Evolutionary conservation across 2,329 filamentous ascomycete species (phyloP), one percentile per base, ranked within the genome.

Genomic region (Coniochaeta sp.): DNA sequence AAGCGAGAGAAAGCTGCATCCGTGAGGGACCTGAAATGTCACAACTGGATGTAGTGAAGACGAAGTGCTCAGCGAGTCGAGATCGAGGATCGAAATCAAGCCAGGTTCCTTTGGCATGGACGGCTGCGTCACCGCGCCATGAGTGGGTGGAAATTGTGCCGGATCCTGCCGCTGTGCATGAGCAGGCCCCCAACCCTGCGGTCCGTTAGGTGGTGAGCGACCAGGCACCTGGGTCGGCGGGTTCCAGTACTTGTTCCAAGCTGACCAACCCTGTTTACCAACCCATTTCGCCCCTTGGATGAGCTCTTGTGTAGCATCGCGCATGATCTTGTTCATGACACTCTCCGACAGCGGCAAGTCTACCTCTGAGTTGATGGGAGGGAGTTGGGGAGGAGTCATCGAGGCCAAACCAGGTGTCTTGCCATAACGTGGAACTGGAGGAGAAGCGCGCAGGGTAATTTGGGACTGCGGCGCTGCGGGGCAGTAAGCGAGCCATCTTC

Each of bases 211-310:
- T 33, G 77, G 70, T 57, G 82, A 80, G 63, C 79, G 74, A 24
- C 74, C 69, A 64, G 77, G 75, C 64, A 79, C 79, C 50, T 74
- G 72, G 28, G 77, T 69, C 60, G 67, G 77, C 65, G 61, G 78
- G 71, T 89, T 91, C 84, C 89, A 92, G 74, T 95, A 93, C 67
- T 82, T 88, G 68, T 91, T 91, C 83, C 89, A 91, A 11, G 88
- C 87, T 69, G 91, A 87, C 68, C 86, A 80, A 24, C 90, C 86
- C 69, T 92, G 89, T 68, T 92, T 89, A 2, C 89, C 87, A 60
- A 91, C 84, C 86, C 89, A 92, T 65, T 84, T 88, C 28, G 87
- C 89, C 22, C 87, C 86, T 61, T 89, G 86, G 50, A 92, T 89
- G 47, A 91, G 77, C 68, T 91, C 89, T 68, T 93, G 90, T 0